phyloP scores from a whole-genome alignment of 2,329 filamentous ascomycete species.

The Juglanconis sp. region DNA sequence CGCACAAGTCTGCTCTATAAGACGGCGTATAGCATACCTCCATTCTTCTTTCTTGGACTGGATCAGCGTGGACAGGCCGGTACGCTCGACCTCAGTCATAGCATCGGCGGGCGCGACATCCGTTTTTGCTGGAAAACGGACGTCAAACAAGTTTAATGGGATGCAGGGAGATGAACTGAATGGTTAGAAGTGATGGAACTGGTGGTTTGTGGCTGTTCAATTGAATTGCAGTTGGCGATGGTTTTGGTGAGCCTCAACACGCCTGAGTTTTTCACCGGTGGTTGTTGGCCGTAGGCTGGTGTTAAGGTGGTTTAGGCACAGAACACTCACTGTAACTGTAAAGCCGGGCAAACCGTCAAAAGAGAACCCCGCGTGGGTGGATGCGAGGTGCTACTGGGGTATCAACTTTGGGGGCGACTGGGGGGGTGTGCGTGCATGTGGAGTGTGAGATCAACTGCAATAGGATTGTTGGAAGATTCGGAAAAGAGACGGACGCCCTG shows the following conservation, averaged over 20 bases:
- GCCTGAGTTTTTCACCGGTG: slow-evolving; percentile 15
- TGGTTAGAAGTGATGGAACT: slow-evolving; percentile 33
- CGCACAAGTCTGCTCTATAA: slow-evolving; percentile 49
- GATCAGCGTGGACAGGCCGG: slow-evolving; percentile 65
- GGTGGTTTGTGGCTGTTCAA: slow-evolving; percentile 31
- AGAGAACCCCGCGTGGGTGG: slow-evolving; percentile 1
- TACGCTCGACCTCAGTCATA: slow-evolving; percentile 68
- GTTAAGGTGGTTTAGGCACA: background rate
- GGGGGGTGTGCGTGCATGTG: background rate
- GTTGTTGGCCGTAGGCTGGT: slow-evolving; percentile 7
- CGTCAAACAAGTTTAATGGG: slow-evolving; percentile 38
- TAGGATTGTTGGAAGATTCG: no score
- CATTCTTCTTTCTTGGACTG: slow-evolving; percentile 61
- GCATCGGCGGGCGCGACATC: slow-evolving; percentile 67
- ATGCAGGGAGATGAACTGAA: slow-evolving; percentile 29
- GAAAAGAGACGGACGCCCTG: no score
- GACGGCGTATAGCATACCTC: slow-evolving; percentile 48
- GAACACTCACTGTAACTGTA: no score
- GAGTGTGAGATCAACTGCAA: background rate
- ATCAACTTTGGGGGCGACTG: background rate
- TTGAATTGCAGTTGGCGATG: slow-evolving; percentile 23
- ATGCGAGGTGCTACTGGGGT: background rate
- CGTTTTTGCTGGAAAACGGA: slow-evolving; percentile 63
- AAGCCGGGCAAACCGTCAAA: background rate
- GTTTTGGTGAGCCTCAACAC: slow-evolving; percentile 14